phyloP scores from a whole-genome alignment of 257 asterid species.

The Ballota nigra region DNA sequence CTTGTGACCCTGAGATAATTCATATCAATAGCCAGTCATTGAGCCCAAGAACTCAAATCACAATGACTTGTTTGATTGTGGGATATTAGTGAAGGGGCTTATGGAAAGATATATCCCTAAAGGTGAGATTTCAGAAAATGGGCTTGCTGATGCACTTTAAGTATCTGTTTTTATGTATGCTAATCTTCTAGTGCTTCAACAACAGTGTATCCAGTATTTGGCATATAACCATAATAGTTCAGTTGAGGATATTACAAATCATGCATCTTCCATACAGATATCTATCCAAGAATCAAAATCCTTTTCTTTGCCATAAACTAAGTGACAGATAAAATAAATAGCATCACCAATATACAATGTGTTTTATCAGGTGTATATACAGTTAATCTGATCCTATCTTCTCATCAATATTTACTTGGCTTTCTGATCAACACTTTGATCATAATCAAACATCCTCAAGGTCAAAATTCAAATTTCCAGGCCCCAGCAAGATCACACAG shows the following conservation, averaged over 20 bases:
- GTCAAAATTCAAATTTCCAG: not conserved
- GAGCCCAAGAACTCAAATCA: not conserved
- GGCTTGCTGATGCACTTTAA: not conserved
- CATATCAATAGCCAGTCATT: not conserved
- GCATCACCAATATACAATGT: not conserved
- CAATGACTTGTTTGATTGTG: not conserved
- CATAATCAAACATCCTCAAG: slow-evolving; percentile 11
- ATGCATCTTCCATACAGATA: not conserved
- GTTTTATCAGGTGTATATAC: not conserved
- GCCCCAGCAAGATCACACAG: not conserved
- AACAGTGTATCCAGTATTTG: not conserved
- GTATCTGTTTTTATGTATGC: not conserved
- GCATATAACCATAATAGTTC: not conserved
- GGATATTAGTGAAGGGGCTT: not conserved
- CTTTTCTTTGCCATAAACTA: not conserved
- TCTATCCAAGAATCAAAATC: not conserved
- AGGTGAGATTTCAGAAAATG: not conserved
- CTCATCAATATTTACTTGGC: not conserved
- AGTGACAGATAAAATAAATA: not conserved
- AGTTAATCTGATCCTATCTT: not conserved
- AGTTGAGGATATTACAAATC: not conserved
- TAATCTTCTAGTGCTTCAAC: not conserved
- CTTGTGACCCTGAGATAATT: not conserved
- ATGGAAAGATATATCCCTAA: not conserved
- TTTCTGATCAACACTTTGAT: slow-evolving; percentile 2